Base-by-base conservation (phyloP, 1,284 basidiomycete species). In the Apiotrichum brassicae region DNA sequence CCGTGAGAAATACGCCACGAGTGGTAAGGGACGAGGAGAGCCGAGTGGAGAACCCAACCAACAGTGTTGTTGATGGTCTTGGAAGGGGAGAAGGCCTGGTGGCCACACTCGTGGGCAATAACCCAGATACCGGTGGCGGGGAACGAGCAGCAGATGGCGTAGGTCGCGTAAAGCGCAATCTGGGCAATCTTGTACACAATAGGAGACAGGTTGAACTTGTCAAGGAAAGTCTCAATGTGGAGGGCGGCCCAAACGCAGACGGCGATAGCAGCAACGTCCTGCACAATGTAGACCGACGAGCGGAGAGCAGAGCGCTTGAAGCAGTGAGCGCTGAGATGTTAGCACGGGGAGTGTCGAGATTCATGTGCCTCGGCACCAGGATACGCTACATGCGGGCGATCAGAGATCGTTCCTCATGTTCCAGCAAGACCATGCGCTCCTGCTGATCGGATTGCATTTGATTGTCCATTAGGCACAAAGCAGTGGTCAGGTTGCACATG, bases 1-100 rank as follows among this genome's bases (percentile, higher is more conserved):
- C 83, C 91, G 73, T 98, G 94, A 59, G 86, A 88, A 71, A 98
- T 93, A 57, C 92, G 82, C 95, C 95, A 98, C 20, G 91, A 90
- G 72, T 98, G 93, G 76, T 93, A 98, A 11, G 95, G 94, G 14
- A 98, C 94, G 47, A 95, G 85, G 43, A 98, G 82, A 51, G 81
- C 82, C 37, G 92, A 95, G 75, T 98, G 95, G 33, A 97, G 78
- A 54, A 97, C 70, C 87, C 90, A 97, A 26, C 94, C 94, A 57
- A 94, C 88, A 30, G 82, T 73, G 79, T 97, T 92, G 79, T 98
- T 98, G 74, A 97, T 79, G 25, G 78, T 72, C 78, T 97, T 98
- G 59, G 86, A 93, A 57, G 92, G 84, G n/a, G 91, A 95, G 78
- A 90, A 98, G 0, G 88, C 87, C 74, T 97, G 94, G 75, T 98